Evolutionary conservation across 352 stramenopile genomes (phyloP), one percentile per base, ranked within the genome.

Genomic region (Phytophthora vignae): DNA sequence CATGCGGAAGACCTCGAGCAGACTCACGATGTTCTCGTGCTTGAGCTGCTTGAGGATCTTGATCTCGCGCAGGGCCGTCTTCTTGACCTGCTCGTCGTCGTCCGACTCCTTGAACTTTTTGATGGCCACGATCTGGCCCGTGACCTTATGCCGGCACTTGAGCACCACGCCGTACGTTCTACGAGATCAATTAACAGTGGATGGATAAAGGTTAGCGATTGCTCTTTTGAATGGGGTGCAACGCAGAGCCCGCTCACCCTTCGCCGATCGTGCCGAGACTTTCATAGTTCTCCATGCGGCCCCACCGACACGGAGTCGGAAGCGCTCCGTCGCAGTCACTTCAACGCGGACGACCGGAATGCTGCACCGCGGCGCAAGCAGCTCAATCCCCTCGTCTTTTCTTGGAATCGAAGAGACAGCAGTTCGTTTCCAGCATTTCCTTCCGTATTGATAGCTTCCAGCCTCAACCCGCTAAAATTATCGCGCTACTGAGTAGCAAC

Each of bases 61-160:
- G 70, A 96, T 93, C 70, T 96, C 88, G 4, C 90, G 85, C 38
- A 95, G 68, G 50, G 90, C 88, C 8, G 88, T 96, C 77, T 96
- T 96, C 69, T 93, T 94, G 29, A 96, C 90, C 60, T 97, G 89
- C 63, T 97, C 90, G 59, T 97, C 90, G 76, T 97, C 89, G 55
- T 94, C 90, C 49, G 88, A 90, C 67, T 95, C 87, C 62, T 98
- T 98, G 62, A 98, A 97, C 68, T 96, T 95, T 71, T 98, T 98
- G 69, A 98, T 96, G 29, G 92, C 92, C 15, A 97, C 89, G 69
- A 95, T 92, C 70, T 95, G 83, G 12, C 88, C 90, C 9, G 87
- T 94, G 17, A 81, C 64, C 49, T 93, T 94, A 76, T 96, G 83
- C 1, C 90, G 81, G 52, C 90, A 96, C 68, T 96, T 96, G 76